Evolutionary conservation across 2,329 filamentous ascomycete genomes (phyloP).

Genomic region (Diaporthe ampelina): DNA sequence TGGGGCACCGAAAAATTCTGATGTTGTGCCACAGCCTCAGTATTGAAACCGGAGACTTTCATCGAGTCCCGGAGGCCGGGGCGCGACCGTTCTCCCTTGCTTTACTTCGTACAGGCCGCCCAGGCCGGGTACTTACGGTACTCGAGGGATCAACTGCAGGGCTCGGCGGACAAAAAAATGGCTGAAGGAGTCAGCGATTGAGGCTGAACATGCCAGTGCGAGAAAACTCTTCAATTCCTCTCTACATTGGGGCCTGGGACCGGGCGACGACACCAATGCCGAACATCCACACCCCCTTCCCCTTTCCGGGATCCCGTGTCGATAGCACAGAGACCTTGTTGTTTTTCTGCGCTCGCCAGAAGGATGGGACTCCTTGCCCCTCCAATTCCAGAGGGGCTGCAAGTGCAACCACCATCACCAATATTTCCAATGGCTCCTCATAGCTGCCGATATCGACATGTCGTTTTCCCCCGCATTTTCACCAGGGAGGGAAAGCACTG

Average conservation of each 20-base stretch:
- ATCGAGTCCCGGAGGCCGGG: slow-evolving; percentile 1
- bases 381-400: slow-evolving; percentile 26
- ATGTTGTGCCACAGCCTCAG: slow-evolving; percentile 18
- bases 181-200: slow-evolving; percentile 28
- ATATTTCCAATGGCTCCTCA: background rate
- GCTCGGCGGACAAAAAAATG: slow-evolving; percentile 1
- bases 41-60: background rate
- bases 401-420: slow-evolving; percentile 11
- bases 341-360: background rate
- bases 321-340: slow-evolving; percentile 15
- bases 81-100: slow-evolving; percentile 11
- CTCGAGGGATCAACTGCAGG: slow-evolving; percentile 22
- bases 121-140: slow-evolving; percentile 6
- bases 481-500: slow-evolving; percentile 4
- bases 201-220: slow-evolving; percentile 34
- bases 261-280: slow-evolving; percentile 1
- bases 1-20: slow-evolving; percentile 20
- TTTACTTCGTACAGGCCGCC: background rate
- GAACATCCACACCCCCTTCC: background rate
- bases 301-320: background rate
- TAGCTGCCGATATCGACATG: slow-evolving; percentile 19
- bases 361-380: slow-evolving; percentile 22
- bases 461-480: slow-evolving; percentile 21
- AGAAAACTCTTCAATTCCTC: slow-evolving; percentile 34
- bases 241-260: slow-evolving; percentile 3